These are phyloP conservation scores for Zoysia pacifica DNA, from an alignment of 176 grass and related monocot species.

Conservation along the genomic window DNA sequence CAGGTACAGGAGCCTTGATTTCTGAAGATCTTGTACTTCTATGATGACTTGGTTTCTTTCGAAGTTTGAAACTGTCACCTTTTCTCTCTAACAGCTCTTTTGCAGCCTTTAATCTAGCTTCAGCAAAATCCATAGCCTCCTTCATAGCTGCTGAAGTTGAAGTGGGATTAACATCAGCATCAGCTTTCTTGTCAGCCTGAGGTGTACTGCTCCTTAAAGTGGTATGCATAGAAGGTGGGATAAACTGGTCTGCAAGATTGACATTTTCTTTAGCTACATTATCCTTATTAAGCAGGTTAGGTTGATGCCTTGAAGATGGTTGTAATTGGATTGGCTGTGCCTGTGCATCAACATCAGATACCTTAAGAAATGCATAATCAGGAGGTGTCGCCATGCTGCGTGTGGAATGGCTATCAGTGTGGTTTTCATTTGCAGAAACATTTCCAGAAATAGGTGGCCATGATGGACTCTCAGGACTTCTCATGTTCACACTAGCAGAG, in stretches of 20 bases:
- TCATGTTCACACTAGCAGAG: conserved; percentile 35
- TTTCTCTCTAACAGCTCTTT: conserved; percentile 89
- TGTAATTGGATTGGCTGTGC: conserved; percentile 45
- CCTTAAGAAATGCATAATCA: conserved; percentile 57
- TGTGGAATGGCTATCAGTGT: conserved; percentile 46
- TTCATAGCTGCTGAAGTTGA: conserved; percentile 82
- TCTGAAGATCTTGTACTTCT: conserved; percentile 52
- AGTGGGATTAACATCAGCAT: conserved; percentile 56
- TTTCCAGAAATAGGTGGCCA: conserved; percentile 39
- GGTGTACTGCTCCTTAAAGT: conserved; percentile 14
- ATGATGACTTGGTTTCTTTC: conserved; percentile 55
- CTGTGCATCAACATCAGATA: conserved; percentile 49
- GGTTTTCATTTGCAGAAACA: conserved; percentile 45
- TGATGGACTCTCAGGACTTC: conserved; percentile 37
- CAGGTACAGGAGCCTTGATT: conserved; percentile 41
- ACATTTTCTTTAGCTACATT: conserved; percentile 24
- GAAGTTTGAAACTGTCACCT: conserved; percentile 74
- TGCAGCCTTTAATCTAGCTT: conserved; percentile 79
- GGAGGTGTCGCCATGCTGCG: conserved; percentile 32
- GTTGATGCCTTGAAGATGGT: conserved; percentile 48
- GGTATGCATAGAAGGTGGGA: conserved; percentile 16
- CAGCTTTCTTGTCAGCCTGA: conserved; percentile 45
- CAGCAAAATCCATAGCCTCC: conserved; percentile 92
- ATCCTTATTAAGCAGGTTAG: conserved; percentile 52
- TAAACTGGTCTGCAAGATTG: conserved; percentile 28